Evolutionary conservation across 176 grass and related monocot species (phyloP).

Genomic region (Ampelocalamus luodianensis): DNA sequence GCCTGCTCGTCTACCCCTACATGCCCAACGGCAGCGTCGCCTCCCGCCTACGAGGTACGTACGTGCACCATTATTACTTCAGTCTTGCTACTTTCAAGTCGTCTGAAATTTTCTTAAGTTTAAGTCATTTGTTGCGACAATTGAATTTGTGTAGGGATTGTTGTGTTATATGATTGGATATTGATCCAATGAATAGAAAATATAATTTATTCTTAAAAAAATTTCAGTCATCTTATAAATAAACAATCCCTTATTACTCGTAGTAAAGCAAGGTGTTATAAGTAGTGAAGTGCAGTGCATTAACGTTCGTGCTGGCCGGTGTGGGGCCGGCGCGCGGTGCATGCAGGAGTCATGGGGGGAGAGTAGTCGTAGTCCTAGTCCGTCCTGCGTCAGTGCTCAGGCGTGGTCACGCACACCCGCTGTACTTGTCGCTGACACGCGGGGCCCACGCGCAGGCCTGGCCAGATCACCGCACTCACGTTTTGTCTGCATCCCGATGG

Average conservation of each 20-base stretch:
- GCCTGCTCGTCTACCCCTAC: slow-evolving; percentile 90
- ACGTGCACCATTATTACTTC: too few species aligned
- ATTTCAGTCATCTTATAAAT: too few species aligned
- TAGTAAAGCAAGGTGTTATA: not conserved
- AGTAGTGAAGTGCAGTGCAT: not conserved
- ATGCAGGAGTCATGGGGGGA: slow-evolving; percentile 42
- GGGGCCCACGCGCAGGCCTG: not conserved
- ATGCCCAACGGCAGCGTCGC: slow-evolving; percentile 97
- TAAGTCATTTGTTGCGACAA: too few species aligned
- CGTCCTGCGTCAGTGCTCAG: not conserved
- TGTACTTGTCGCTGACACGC: slow-evolving; percentile 15
- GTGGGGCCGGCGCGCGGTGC: slow-evolving; percentile 32
- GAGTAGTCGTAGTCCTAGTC: slow-evolving; percentile 26
- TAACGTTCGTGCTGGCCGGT: not conserved
- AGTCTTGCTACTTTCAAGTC: too few species aligned
- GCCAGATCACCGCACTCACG: slow-evolving; percentile 40
- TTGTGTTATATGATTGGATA: too few species aligned
- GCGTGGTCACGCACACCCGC: slow-evolving; percentile 38
- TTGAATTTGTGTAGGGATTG: too few species aligned
- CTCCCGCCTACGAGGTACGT: slow-evolving; percentile 73
- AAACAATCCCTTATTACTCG: too few species aligned
- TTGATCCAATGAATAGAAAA: too few species aligned
- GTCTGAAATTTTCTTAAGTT: too few species aligned
- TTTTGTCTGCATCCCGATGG: slow-evolving; percentile 48
- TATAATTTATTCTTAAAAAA: too few species aligned